These are phyloP conservation scores for Trametopsis cervina DNA, from an alignment of 768 basidiomycete species.

Conservation along the genomic window DNA sequence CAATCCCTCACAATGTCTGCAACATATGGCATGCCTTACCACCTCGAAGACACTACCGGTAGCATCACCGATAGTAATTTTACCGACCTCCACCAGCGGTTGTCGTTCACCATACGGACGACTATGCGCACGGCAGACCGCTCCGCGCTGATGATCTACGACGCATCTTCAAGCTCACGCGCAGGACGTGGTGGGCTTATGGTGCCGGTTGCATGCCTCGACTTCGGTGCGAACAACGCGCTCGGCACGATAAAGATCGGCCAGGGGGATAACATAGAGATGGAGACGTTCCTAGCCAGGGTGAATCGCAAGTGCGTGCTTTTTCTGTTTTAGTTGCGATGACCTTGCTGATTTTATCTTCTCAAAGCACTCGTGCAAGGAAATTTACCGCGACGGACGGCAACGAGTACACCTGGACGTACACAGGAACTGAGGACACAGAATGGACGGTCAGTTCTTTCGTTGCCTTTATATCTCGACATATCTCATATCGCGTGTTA, in stretches of 20 bases:
- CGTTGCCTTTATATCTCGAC: too few relatives aligned
- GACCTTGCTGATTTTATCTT: background rate
- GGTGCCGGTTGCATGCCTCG: slow-evolving; percentile 39
- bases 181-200: slow-evolving; percentile 20
- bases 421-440: slow-evolving; percentile 37
- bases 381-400: slow-evolving; percentile 56
- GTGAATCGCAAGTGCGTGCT: slow-evolving; percentile 36
- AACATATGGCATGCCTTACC: slow-evolving; percentile 49
- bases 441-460: slow-evolving; percentile 43
- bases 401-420: slow-evolving; percentile 55
- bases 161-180: slow-evolving; percentile 26
- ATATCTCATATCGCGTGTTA: slow-evolving; percentile 5
- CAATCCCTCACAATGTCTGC: slow-evolving; percentile 11
- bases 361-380: slow-evolving; percentile 22
- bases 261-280: slow-evolving; percentile 30
- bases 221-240: slow-evolving; percentile 38
- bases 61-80: slow-evolving; percentile 48
- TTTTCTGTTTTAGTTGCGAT: background rate
- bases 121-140: slow-evolving; percentile 36
- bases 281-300: slow-evolving; percentile 48
- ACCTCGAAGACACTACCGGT: slow-evolving; percentile 61
- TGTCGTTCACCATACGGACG: slow-evolving; percentile 42
- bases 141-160: slow-evolving; percentile 48
- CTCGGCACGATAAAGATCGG: slow-evolving; percentile 48
- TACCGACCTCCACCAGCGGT: slow-evolving; percentile 56